Base-by-base conservation (phyloP, 257 asterid genomes). In the Linaria vulgaris region DNA sequence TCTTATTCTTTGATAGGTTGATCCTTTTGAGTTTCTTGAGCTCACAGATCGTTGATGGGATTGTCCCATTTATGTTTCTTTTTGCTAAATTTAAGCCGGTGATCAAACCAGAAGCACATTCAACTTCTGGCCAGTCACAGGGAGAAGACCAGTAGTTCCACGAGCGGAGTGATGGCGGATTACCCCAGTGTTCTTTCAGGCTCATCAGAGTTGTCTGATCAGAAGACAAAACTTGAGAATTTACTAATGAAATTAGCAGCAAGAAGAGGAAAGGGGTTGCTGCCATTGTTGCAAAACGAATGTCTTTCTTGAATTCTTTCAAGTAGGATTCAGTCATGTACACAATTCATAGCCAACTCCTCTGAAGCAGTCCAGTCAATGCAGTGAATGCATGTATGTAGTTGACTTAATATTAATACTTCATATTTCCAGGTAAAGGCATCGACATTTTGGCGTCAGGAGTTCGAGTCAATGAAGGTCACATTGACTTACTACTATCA, bases 131-230 rank as follows among this genome's bases (percentile, higher is more conserved):
- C 79, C 81, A 75, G 8, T 55, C 52, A 11, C 79, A 79, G 0
- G 17, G 51, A 14, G 46, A 55, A 0, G 79, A 72, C 30, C 50
- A 59, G 8, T 70, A 65, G 64, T 71, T 77, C 87, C 94, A 85
- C 5, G 54, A 23, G 1, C 24, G 16, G 9, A 82, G 78, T 0
- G 80, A 61, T 0, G 60, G 17, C 13, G 87, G 78, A 69, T 69
- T 65, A 4, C 68, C 74, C 89, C 87, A 85, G 5, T 74, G 74
- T 6, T 72, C 63, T 57, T 82, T 80, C 23, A 82, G 60, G 56
- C 70, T 61, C 47, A 85, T 64, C 5, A 85, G 72, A 22, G 66
- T 5, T 11, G 66, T 14, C 16, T 45, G 62, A 6, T 82, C 85
- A 4, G 56, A 6, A 11, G 59, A 41, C 0, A 70, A 7, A 21